Percentiles rank a stretch among this genome's conserved stretches.
Evolutionary conservation across 1,139 yeast genomes (phyloP).

Genomic region (Lodderomyces parapsilosis): DNA sequence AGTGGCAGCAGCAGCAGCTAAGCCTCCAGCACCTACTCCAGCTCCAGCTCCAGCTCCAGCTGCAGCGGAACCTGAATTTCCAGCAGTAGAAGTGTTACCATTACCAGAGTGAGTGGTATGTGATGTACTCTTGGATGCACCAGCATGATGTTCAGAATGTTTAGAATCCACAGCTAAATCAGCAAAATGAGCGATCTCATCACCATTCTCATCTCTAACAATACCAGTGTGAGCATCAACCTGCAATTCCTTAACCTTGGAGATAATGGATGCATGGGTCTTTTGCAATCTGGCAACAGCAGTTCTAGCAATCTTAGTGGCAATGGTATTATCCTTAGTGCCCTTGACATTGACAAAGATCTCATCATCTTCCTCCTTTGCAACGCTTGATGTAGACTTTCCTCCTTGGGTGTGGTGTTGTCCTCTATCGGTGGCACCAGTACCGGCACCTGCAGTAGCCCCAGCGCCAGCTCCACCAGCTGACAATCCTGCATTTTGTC

Average conservation of each 20-base stretch:
- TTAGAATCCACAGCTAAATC: constrained; percentile 12
- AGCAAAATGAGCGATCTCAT: constrained; percentile 15
- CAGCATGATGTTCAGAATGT: not conserved
- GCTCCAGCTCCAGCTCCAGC: constrained; percentile 12
- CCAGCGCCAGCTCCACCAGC: constrained; percentile 12
- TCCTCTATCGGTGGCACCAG: constrained; percentile 6
- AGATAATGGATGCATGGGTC: constrained; percentile 25
- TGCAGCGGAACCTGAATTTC: too few species aligned
- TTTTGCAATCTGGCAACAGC: constrained; percentile 28
- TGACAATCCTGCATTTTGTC: constrained; percentile 11
- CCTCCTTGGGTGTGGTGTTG: constrained; percentile 4
- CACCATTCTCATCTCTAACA: constrained; percentile 32
- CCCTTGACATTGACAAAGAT: constrained; percentile 32
- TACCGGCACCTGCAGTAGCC: constrained; percentile 14
- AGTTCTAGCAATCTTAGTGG: constrained; percentile 29
- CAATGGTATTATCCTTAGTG: constrained; percentile 25
- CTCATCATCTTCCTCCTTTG: constrained; percentile 12
- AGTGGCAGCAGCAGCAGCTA: constrained; percentile 11
- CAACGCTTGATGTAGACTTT: constrained; percentile 2
- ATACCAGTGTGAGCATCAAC: constrained; percentile 32
- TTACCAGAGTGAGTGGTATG: not conserved
- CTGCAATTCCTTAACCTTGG: constrained; percentile 25
- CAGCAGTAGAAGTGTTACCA: not conserved
- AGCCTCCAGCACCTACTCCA: constrained; percentile 10
- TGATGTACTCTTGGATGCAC: not conserved